Conservation (phyloP, 1,139 yeast species). For the Suzukiozyma palmioleophila region DNA sequence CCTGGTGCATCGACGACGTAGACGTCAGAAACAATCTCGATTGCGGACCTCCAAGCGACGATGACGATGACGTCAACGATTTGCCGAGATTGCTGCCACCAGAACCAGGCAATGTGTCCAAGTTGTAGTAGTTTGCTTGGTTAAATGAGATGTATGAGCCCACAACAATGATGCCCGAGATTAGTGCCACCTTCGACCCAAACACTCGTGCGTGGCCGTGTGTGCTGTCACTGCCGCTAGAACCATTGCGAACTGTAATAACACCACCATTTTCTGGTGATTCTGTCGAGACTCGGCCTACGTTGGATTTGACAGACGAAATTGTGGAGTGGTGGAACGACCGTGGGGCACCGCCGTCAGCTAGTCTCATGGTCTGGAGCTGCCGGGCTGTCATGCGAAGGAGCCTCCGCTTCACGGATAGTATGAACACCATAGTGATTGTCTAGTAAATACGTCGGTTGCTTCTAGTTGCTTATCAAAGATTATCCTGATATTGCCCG, state of each 20-base stretch:
- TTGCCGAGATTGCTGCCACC: constrained; percentile 10
- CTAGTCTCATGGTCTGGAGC: constrained; percentile 11
- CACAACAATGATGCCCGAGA: constrained; percentile 43
- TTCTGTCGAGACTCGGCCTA: constrained; percentile 3
- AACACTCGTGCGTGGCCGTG: constrained; percentile 9
- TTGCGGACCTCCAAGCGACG: constrained; percentile 8
- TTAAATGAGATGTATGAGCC: constrained; percentile 42
- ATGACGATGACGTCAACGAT: constrained; percentile 9
- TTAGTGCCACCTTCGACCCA: constrained; percentile 36
- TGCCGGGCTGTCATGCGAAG: constrained; percentile 14
- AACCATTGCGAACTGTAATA: background rate
- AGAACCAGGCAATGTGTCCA: constrained; percentile 36
- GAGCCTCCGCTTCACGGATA: constrained; percentile 14
- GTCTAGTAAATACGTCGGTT: no score
- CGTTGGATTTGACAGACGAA: no score
- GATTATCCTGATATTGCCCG: no score
- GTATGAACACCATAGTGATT: constrained; percentile 12
- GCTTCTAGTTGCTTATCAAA: no score
- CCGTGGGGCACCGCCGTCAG: background rate
- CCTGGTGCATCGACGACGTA: constrained; percentile 38
- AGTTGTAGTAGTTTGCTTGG: constrained; percentile 39
- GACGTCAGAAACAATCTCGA: constrained; percentile 35
- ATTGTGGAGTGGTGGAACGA: background rate
- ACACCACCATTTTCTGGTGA: constrained; percentile 4
- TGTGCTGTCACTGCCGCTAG: constrained; percentile 2